A percentile compares a stretch with the other conserved stretches of the same genome.
These are phyloP conservation scores for Eremothecium gossypii DNA, from an alignment of 1,139 yeast genomes.

Conservation along the genomic window DNA sequence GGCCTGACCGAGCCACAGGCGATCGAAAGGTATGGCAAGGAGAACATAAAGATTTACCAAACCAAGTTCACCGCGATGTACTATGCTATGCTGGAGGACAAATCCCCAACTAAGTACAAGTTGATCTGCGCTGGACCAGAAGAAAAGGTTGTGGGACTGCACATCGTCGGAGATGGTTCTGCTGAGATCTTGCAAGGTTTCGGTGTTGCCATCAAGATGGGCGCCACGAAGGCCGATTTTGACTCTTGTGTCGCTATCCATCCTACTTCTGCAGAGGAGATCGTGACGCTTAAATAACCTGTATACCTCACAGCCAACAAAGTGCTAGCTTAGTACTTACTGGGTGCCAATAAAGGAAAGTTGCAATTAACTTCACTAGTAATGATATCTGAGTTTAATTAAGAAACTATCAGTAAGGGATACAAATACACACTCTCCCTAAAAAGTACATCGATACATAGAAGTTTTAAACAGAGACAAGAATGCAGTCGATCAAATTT, in stretches of 20 bases:
- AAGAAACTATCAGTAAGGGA: conserved; percentile 10
- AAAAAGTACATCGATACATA: conserved; percentile 11
- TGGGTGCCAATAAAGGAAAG: not conserved
- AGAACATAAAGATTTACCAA: conserved; percentile 69
- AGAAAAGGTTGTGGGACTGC: conserved; percentile 93
- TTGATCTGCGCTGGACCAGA: conserved; percentile 66
- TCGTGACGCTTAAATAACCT: conserved; percentile 54
- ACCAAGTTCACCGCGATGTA: conserved; percentile 86
- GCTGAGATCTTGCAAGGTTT: conserved; percentile 95
- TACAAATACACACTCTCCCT: conserved; percentile 12
- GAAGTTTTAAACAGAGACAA: conserved; percentile 8
- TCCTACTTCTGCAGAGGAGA: conserved; percentile 96
- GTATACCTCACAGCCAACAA: not conserved
- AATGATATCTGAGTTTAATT: conserved; percentile 9
- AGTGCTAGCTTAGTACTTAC: not conserved
- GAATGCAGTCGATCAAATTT: conserved; percentile 4
- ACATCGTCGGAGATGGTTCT: conserved; percentile 80
- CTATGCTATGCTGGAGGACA: conserved; percentile 72
- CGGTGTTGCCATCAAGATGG: conserved; percentile 96
- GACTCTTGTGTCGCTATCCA: conserved; percentile 96
- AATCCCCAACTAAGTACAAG: conserved; percentile 84
- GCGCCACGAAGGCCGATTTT: conserved; percentile 92
- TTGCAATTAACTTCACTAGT: conserved; percentile 2
- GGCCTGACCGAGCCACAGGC: conserved; percentile 82
- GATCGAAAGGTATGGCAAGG: conserved; percentile 65